phyloP scores from a whole-genome alignment of 352 stramenopile species.

The Phytophthora hibernalis region DNA sequence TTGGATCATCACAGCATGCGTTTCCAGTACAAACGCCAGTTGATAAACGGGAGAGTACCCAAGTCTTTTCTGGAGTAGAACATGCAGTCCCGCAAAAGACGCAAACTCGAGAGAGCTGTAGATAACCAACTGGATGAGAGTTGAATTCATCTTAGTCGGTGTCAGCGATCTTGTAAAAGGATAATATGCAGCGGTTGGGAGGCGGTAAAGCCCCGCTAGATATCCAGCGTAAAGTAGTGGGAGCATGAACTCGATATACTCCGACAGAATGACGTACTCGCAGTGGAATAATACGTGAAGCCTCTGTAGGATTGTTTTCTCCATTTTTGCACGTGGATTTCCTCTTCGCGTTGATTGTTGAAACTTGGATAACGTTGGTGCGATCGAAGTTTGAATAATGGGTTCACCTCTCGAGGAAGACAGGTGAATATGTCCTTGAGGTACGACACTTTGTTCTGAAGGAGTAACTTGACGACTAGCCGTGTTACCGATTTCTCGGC shows the following conservation, averaged over 20 bases:
- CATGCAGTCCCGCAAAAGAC: conserved; percentile 17
- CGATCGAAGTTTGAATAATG: not conserved
- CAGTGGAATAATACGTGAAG: conserved; percentile 27
- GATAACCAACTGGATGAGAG: conserved; percentile 12
- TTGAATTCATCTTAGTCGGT: conserved; percentile 9
- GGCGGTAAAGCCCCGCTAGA: conserved; percentile 17
- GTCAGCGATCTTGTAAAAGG: conserved; percentile 19
- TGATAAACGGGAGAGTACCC: conserved; percentile 35
- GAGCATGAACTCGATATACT: conserved; percentile 32
- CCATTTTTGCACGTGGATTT: not conserved
- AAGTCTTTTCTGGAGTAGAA: conserved; percentile 27
- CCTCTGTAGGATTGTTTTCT: conserved; percentile 5
- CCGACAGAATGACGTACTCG: conserved; percentile 27
- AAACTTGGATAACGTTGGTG: not conserved
- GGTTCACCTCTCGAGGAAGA: no score
- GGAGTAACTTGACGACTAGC: no score
- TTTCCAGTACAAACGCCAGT: conserved; percentile 56
- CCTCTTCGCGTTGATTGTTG: not conserved
- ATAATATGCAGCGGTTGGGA: conserved; percentile 28
- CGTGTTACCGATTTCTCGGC: no score
- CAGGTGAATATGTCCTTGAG: no score
- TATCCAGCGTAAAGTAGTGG: conserved; percentile 24
- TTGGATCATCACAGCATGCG: conserved; percentile 31
- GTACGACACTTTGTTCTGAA: no score
- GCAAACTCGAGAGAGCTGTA: conserved; percentile 19